Conservation (phyloP, 208 protist species). For the Endotrypanum monterogeii region DNA sequence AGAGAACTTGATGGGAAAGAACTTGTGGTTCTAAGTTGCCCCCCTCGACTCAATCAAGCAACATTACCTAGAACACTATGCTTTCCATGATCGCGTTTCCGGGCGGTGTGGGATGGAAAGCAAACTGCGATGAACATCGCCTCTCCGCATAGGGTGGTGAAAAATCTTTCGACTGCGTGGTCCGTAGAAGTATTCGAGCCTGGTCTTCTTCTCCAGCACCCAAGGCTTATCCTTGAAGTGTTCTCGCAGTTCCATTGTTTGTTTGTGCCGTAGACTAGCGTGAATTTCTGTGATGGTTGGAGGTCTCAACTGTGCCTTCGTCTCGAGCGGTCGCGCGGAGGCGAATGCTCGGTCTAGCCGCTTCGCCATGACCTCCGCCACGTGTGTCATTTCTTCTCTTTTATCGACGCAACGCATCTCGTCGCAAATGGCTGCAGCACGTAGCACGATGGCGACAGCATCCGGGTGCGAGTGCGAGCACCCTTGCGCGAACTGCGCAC, state of each 20-base stretch:
- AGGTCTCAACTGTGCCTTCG: conserved; percentile 35
- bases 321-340: conserved; percentile 65
- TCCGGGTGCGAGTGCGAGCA: conserved; percentile 87
- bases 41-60: not conserved
- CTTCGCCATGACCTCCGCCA: conserved; percentile 66
- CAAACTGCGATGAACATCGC: conserved; percentile 29
- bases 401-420: conserved; percentile 87
- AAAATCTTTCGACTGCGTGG: conserved; percentile 56
- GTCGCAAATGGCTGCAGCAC: conserved; percentile 84
- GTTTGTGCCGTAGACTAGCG: conserved; percentile 24
- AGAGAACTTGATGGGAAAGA: not conserved
- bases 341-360: conserved; percentile 79
- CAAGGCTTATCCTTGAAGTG: conserved; percentile 57
- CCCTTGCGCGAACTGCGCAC: conserved; percentile 66
- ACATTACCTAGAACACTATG: not conserved
- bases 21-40: not conserved
- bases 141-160: conserved; percentile 39
- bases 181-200: conserved; percentile 46
- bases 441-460: conserved; percentile 76
- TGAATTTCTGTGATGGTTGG: conserved; percentile 45
- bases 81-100: conserved; percentile 22
- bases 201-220: conserved; percentile 41
- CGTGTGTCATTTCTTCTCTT: conserved; percentile 81
- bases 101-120: conserved; percentile 29
- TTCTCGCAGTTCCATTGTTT: conserved; percentile 46